A percentile compares a stretch with the other conserved stretches of the same genome.
Conservation (phyloP, 768 basidiomycete species). For the Gloeophyllum trabeum region DNA sequence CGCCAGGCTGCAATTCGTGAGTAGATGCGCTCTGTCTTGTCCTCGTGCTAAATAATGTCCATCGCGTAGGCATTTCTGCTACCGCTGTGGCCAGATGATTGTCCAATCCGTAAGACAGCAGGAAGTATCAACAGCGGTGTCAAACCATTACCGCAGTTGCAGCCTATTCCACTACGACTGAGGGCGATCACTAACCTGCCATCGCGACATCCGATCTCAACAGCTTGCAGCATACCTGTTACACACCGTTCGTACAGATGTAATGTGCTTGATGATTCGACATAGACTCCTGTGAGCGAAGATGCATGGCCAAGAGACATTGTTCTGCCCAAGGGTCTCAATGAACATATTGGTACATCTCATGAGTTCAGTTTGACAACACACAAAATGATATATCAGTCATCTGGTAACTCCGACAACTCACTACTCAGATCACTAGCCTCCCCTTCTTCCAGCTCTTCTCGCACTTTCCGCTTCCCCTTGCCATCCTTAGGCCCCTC, state of each 20-base stretch:
- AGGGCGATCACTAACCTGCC: too few relatives aligned
- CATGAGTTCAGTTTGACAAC: too few relatives aligned
- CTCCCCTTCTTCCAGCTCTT: constrained; percentile 82
- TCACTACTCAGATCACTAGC: constrained; percentile 74
- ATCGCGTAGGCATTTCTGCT: constrained; percentile 23
- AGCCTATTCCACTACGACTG: too few relatives aligned
- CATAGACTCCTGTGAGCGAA: too few relatives aligned
- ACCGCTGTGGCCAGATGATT: constrained; percentile 19
- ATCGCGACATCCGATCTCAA: too few relatives aligned
- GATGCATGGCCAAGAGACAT: too few relatives aligned
- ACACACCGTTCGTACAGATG: too few relatives aligned
- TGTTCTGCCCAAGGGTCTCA: too few relatives aligned
- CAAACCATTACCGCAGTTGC: constrained; percentile 16
- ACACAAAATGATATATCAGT: too few relatives aligned
- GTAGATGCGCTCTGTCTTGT: constrained; percentile 3
- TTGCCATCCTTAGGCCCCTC: constrained; percentile 48
- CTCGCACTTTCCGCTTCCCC: constrained; percentile 41
- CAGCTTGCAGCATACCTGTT: too few relatives aligned
- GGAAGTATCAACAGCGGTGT: constrained; percentile 12
- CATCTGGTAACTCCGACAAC: constrained; percentile 67
- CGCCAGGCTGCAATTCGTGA: constrained; percentile 23
- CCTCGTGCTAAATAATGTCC: not conserved
- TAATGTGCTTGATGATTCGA: too few relatives aligned
- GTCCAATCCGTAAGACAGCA: constrained; percentile 14
- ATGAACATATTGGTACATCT: too few relatives aligned